Base-by-base conservation (phyloP, 495 filamentous ascomycete genomes). In the Penicillium nucicola region DNA sequence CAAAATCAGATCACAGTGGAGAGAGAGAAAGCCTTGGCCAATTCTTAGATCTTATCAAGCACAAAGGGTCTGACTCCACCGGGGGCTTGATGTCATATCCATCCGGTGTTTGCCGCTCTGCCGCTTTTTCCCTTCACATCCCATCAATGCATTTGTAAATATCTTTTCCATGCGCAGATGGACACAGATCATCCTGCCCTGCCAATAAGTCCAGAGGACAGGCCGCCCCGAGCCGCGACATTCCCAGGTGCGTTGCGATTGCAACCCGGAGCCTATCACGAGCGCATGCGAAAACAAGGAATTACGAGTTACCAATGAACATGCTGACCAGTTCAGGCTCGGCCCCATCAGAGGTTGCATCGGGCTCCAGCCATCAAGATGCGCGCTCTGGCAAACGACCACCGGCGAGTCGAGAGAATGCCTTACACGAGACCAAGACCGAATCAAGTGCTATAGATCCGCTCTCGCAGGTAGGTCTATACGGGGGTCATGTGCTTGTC, bases 401-500 rank as follows among this genome's bases (percentile, higher is more conserved):
- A 11, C 46, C 32, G 31, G 39, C 47, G 32, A 57, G 60, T 15
- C 53, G 62, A 43, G 65, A 63, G 10, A 58, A 66, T 39, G 67
- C 60, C 33, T 48, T 62, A 9, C 46, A 66, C 6, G 70, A 74
- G 37, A 53, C 64, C 30, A 60, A 50, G 36, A 60, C 69, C 42
- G 70, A 71, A 43, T 57, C 61, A 28, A 76, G 65, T 50, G 68
- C 72, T 32, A 84, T 81, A 45, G 81, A 84, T 61, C 78, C 79
- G 31, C 67, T 82, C 50, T 81, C 79, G 9, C 74, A 78, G 52
- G 79, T 82, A 73, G 56, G 78, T 30, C 13, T 23, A 25, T 25
- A 12, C 23, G 11, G 20, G 20, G 25, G 22, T 48, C 42, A 28
- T 48, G 51, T 41, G 44, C 22, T 14, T 45, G 35, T 10, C 28